Percentiles rank a stretch among this genome's conserved stretches.
These are phyloP conservation scores for Cardamine chenopodiifolia DNA, from an alignment of 345 rosid species.

Conservation along the genomic window DNA sequence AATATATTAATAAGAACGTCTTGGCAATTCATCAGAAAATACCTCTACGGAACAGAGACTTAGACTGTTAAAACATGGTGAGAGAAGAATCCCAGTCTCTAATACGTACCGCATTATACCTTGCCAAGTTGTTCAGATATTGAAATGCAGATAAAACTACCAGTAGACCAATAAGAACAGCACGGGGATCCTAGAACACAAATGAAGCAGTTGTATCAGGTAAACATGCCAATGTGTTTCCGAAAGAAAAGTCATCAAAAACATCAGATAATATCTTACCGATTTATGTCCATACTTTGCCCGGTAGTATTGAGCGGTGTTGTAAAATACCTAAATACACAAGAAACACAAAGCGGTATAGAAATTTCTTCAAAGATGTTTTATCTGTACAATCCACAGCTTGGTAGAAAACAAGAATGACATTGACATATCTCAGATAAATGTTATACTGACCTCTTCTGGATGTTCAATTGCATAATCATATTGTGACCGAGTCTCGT, in stretches of 20 bases:
- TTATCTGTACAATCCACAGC: not conserved
- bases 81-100: slow-evolving; percentile 1
- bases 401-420: slow-evolving; percentile 10
- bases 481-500: slow-evolving; percentile 87
- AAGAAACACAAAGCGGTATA: slow-evolving; percentile 3
- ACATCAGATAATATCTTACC: slow-evolving; percentile 50
- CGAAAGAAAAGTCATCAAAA: not conserved
- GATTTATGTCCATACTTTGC: slow-evolving; percentile 95
- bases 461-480: slow-evolving; percentile 97
- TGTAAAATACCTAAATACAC: slow-evolving; percentile 73
- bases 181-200: slow-evolving; percentile 79
- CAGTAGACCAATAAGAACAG: slow-evolving; percentile 84
- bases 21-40: not conserved
- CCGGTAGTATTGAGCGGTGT: slow-evolving; percentile 85
- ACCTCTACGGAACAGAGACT: not conserved
- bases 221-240: not conserved
- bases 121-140: slow-evolving; percentile 76
- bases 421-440: not conserved
- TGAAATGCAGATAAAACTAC: slow-evolving; percentile 85
- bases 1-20: not conserved
- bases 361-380: not conserved
- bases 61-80: not conserved
- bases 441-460: slow-evolving; percentile 64
- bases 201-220: not conserved
- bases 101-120: slow-evolving; percentile 79